A percentile compares a stretch with the other conserved stretches of the same genome.
Evolutionary conservation across 2,329 filamentous ascomycete species (phyloP).

Genomic region (Aspergillus sp.): DNA sequence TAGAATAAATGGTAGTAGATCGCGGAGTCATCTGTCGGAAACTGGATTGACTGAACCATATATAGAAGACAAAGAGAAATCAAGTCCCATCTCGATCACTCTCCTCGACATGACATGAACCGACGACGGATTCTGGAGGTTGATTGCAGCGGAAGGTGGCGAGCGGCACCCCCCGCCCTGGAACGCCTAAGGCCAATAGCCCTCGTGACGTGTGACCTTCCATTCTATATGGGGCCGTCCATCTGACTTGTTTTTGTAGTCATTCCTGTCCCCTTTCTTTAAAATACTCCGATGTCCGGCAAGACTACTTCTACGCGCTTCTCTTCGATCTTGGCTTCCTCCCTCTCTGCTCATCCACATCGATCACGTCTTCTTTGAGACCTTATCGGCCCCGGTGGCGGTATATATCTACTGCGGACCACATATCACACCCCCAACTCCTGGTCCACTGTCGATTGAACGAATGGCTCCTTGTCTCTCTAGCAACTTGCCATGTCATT

Average conservation of each 20-base stretch:
- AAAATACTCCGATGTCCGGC: too few relatives aligned
- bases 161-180: background rate
- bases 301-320: too few relatives aligned
- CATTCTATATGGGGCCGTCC: background rate
- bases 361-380: too few relatives aligned
- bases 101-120: background rate
- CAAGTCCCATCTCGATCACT: background rate
- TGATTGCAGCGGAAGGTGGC: background rate
- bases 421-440: background rate
- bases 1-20: too few relatives aligned
- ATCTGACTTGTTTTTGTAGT: background rate
- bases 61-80: background rate
- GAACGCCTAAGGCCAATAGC: background rate
- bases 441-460: background rate
- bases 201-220: background rate
- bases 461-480: background rate
- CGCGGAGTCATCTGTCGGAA: too few relatives aligned
- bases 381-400: too few relatives aligned
- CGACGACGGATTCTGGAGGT: background rate
- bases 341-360: too few relatives aligned
- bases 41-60: too few relatives aligned
- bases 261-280: too few relatives aligned
- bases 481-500: slow-evolving; percentile 6
- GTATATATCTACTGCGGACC: too few relatives aligned
- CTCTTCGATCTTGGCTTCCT: too few relatives aligned